These are phyloP conservation scores for Millerago galiae DNA, from an alignment of 805 yeast species.

Conservation along the genomic window DNA sequence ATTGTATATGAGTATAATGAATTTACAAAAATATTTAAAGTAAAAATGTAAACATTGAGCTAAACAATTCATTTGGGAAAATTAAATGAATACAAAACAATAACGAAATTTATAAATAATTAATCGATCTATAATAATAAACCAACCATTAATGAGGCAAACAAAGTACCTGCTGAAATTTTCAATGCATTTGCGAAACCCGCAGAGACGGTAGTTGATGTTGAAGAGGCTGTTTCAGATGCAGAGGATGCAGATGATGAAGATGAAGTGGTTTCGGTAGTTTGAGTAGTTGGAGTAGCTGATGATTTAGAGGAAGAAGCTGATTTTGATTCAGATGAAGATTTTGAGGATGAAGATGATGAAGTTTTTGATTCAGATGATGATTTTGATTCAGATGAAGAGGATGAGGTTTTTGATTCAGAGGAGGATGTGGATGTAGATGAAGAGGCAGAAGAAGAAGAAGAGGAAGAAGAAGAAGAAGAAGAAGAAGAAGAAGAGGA, in stretches of 20 bases:
- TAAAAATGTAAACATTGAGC: background rate
- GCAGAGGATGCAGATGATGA: constrained; percentile 6
- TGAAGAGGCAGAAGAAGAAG: constrained; percentile 11
- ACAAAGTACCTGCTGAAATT: background rate
- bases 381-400: constrained; percentile 6
- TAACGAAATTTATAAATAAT: background rate
- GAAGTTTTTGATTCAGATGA: constrained; percentile 13
- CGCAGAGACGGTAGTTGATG: background rate
- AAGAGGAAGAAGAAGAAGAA: constrained; percentile 14
- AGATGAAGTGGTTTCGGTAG: constrained; percentile 8
- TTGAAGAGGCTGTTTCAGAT: constrained; percentile 7
- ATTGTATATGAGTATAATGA: background rate
- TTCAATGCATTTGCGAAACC: constrained; percentile 3
- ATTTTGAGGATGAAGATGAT: background rate
- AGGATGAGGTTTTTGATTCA: background rate
- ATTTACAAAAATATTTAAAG: background rate
- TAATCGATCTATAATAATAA: background rate
- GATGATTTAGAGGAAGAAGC: background rate
- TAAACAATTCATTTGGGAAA: background rate
- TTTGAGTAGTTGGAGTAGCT: constrained; percentile 18
- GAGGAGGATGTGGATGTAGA: background rate
- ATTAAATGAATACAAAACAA: background rate
- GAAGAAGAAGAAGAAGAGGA: constrained; percentile 5
- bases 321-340: background rate
- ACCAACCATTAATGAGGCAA: constrained; percentile 2